These are phyloP conservation scores for Leishmania martiniquensis DNA, from an alignment of 208 protist genomes.

Conservation along the genomic window DNA sequence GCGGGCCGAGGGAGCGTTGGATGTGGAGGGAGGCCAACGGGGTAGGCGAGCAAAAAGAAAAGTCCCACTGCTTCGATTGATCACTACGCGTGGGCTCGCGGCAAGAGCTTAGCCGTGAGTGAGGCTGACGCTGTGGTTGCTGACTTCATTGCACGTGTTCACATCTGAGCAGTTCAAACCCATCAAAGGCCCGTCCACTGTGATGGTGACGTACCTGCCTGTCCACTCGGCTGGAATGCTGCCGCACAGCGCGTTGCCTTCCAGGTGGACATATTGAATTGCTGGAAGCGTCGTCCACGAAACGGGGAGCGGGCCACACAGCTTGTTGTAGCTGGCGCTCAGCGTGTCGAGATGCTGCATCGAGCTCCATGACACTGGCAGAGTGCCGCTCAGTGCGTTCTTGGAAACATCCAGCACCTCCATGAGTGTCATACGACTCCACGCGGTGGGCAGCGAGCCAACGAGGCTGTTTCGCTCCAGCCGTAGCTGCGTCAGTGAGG, in stretches of 20 bases:
- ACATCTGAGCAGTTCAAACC: neutral
- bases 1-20: neutral
- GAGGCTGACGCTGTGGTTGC: neutral
- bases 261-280: neutral
- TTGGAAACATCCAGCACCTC: neutral
- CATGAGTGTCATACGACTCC: neutral
- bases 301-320: neutral
- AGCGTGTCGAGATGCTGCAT: conserved; percentile 9
- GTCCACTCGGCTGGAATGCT: conserved; percentile 7
- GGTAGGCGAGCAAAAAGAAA: neutral
- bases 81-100: neutral
- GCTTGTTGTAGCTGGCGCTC: conserved; percentile 4
- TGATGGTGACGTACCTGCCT: neutral
- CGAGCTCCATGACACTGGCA: neutral
- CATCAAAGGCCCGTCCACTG: conserved; percentile 1
- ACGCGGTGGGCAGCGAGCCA: neutral
- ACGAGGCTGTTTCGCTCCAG: neutral
- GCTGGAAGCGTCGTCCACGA: neutral
- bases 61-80: neutral
- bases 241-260: conserved; percentile 6
- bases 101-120: neutral
- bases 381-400: conserved; percentile 9
- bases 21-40: neutral
- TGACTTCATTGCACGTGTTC: conserved; percentile 2
- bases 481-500: neutral